These are phyloP conservation scores for Penicillium paxilli DNA, from an alignment of 495 filamentous ascomycete genomes.

Conservation along the genomic window DNA sequence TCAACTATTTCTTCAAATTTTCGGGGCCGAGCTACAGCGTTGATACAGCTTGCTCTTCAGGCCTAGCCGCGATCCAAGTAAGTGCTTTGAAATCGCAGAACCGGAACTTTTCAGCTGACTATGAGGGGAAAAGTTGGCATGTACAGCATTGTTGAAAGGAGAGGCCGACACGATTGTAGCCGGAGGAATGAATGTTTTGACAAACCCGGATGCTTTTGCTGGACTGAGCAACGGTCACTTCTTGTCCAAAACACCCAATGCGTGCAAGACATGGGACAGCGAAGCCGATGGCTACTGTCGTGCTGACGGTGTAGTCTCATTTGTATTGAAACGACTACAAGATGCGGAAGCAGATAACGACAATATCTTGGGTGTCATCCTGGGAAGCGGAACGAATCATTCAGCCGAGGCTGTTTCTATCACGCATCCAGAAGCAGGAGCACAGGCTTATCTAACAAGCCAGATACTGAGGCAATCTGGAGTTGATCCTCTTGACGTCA, in stretches of 20 bases:
- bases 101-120: no score
- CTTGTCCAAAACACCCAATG: conserved; percentile 59
- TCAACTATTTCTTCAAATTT: conserved; percentile 30
- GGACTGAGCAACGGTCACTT: conserved; percentile 70
- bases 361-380: conserved; percentile 44
- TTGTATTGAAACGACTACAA: conserved; percentile 46
- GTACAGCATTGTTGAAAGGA: conserved; percentile 63
- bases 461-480: conserved; percentile 19
- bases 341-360: conserved; percentile 51
- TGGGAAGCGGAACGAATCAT: conserved; percentile 41
- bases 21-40: conserved; percentile 16
- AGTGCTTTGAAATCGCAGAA: no score
- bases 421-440: conserved; percentile 48
- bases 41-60: conserved; percentile 26
- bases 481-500: conserved; percentile 48
- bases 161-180: conserved; percentile 73
- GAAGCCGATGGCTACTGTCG: conserved; percentile 73
- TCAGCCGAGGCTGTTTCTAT: conserved; percentile 45
- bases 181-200: conserved; percentile 68
- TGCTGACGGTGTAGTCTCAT: conserved; percentile 43
- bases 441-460: conserved; percentile 28
- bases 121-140: conserved; percentile 64
- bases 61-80: conserved; percentile 48
- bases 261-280: conserved; percentile 70
- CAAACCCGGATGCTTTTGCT: conserved; percentile 69